Conservation (phyloP, 768 basidiomycete species). For the Russula sp. region DNA sequence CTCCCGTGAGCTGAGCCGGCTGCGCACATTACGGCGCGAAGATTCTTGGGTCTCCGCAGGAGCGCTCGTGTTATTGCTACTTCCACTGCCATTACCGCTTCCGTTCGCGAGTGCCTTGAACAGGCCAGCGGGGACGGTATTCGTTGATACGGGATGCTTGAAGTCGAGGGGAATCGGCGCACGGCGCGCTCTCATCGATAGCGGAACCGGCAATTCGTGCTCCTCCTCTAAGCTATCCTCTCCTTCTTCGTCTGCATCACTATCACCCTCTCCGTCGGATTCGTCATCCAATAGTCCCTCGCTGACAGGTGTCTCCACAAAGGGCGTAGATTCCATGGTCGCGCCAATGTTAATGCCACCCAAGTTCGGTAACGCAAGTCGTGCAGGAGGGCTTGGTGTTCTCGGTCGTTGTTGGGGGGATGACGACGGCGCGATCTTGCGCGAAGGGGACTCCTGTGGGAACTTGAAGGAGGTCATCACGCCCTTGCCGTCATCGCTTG, state of each 20-base stretch:
- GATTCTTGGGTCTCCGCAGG: conserved; percentile 51
- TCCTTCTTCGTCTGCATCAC: conserved; percentile 1
- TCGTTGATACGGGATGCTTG: conserved; percentile 57
- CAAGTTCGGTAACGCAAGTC: conserved; percentile 70
- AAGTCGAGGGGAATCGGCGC: conserved; percentile 82
- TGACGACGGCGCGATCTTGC: conserved; percentile 45
- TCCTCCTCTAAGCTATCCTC: conserved; percentile 25
- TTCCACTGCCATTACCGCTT: conserved; percentile 31
- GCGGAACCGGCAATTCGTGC: conserved; percentile 38
- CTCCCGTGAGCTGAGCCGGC: conserved; percentile 71
- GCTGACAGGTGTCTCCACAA: conserved; percentile 3
- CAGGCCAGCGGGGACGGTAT: conserved; percentile 80
- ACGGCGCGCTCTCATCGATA: conserved; percentile 49
- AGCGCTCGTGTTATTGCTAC: not conserved
- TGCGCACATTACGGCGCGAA: conserved; percentile 68
- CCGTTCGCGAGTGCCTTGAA: conserved; percentile 72
- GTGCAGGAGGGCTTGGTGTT: conserved; percentile 45
- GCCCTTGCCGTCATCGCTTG: conserved; percentile 49
- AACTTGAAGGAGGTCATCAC: conserved; percentile 73
- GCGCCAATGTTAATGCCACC: conserved; percentile 36
- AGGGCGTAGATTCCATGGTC: conserved; percentile 4
- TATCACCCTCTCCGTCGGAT: conserved; percentile 32
- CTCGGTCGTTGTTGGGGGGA: conserved; percentile 34
- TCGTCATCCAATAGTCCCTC: conserved; percentile 29
- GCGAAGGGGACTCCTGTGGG: conserved; percentile 57